Conservation (phyloP, 2,329 filamentous ascomycete species). For the Aspergillus luchuensis region DNA sequence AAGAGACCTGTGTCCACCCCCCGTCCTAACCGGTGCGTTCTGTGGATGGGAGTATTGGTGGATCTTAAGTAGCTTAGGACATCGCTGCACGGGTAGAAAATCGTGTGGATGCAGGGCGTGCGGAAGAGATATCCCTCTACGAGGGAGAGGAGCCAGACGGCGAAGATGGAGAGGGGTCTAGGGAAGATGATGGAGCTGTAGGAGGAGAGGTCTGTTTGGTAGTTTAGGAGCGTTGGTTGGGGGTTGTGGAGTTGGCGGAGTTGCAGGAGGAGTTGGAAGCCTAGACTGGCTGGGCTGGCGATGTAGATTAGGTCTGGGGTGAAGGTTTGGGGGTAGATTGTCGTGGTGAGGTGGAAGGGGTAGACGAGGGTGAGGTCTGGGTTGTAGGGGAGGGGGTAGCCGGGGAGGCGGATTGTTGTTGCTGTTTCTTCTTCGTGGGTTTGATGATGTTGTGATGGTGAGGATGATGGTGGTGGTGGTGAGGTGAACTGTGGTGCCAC, state of each 20-base stretch:
- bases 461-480: neutral
- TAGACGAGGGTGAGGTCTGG: slow-evolving; percentile 71
- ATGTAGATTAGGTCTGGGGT: slow-evolving; percentile 70
- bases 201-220: slow-evolving; percentile 70
- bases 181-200: slow-evolving; percentile 72
- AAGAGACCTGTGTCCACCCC: slow-evolving; percentile 68
- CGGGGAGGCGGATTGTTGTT: slow-evolving; percentile 56
- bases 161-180: slow-evolving; percentile 60
- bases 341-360: slow-evolving; percentile 62
- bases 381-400: slow-evolving; percentile 70
- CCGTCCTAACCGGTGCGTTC: slow-evolving; percentile 63
- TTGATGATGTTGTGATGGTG: neutral
- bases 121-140: slow-evolving; percentile 69
- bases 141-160: slow-evolving; percentile 62
- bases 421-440: slow-evolving; percentile 39
- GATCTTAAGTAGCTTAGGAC: slow-evolving; percentile 63
- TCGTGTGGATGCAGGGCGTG: slow-evolving; percentile 63
- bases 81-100: slow-evolving; percentile 69
- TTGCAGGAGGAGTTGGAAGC: slow-evolving; percentile 72
- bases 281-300: slow-evolving; percentile 68
- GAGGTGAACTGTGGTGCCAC: slow-evolving; percentile 60
- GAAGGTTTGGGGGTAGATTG: slow-evolving; percentile 63
- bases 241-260: slow-evolving; percentile 60
- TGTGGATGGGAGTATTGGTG: slow-evolving; percentile 54
- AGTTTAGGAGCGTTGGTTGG: slow-evolving; percentile 67